Evolutionary conservation across 768 basidiomycete species (phyloP), one percentile per base, ranked within the genome.

Genomic region (Tylopilus rubrobrunneus): DNA sequence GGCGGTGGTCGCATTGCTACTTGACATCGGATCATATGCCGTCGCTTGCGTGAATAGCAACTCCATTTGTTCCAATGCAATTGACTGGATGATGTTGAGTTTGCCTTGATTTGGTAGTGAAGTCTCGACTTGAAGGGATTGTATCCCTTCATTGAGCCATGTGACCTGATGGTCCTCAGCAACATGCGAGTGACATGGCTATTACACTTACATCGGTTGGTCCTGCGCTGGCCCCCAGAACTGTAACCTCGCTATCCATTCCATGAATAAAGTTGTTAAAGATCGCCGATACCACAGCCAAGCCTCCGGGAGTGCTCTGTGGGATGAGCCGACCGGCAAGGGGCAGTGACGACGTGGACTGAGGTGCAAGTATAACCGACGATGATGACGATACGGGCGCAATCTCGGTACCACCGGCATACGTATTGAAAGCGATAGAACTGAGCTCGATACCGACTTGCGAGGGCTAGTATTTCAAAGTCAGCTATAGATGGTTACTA

Each of bases 61-160:
- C 36, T 78, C 71, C 56, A 87, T 69, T 59, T 86, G 71, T 53
- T 84, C 80, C 40, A 89, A 73, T 45, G 64, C 62, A 56, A 89
- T 84, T 4, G 81, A 79, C 61, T 82, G 78, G 65, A 89, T 88
- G 60, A 89, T 71, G 21, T 81, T 66, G 52, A 83, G 75, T 14
- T 74, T 70, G 15, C 87, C 87, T 46, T 73, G 78, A 59, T 85
- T 84, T 4, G 85, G 87, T 33, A 89, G 73, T 25, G 79, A 72
- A 0, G 86, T 80, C 6, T 73, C 73, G 2, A 89, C 74, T 48
- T 75, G 70, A 14, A 89, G 78, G 28, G 74, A 73, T 67, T 84
- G 80, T 64, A 89, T 87, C 25, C 80, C 87, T 46, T 83, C 78
- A 60, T 87, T 86, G 23, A 89, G 71, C 87, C 87, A 89, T 5